Percentiles rank a stretch among this genome's conserved stretches.
Evolutionary conservation across 2,329 filamentous ascomycete genomes (phyloP).

Genomic region (Talaromyces sp.): DNA sequence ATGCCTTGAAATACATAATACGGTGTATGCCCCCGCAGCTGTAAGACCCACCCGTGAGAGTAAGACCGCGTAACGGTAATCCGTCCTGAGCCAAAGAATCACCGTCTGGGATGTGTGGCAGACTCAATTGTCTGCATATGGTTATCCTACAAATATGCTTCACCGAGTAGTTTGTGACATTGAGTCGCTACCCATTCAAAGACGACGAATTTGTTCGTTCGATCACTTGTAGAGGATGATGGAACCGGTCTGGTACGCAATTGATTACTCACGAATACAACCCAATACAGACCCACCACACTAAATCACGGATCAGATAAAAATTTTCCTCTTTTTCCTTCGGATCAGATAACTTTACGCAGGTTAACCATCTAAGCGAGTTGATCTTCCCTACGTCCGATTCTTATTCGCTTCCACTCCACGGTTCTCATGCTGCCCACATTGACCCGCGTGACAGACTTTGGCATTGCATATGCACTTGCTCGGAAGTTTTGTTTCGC

Average conservation of each 20-base stretch:
- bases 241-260: not conserved
- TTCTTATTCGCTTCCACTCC: not conserved
- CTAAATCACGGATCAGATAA: conserved; percentile 19
- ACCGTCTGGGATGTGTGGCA: not conserved
- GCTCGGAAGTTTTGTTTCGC: not conserved
- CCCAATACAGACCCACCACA: not conserved
- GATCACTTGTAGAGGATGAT: not conserved
- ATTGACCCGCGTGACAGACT: not conserved
- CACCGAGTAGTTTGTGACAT: not conserved
- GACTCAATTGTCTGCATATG: not conserved
- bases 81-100: not conserved
- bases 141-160: not conserved
- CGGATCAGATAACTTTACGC: conserved; percentile 24
- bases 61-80: not conserved
- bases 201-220: not conserved
- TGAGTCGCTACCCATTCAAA: too few relatives aligned
- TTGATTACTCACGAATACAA: too few relatives aligned
- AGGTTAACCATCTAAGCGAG: not conserved
- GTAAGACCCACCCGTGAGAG: too few relatives aligned
- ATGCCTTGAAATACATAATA: not conserved
- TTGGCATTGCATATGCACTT: not conserved
- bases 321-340: conserved; percentile 25
- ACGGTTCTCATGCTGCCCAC: not conserved
- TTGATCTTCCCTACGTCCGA: not conserved
- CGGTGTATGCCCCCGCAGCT: not conserved